These are phyloP conservation scores for Rhizopogon vulgaris DNA, from an alignment of 768 basidiomycete genomes.

Conservation along the genomic window DNA sequence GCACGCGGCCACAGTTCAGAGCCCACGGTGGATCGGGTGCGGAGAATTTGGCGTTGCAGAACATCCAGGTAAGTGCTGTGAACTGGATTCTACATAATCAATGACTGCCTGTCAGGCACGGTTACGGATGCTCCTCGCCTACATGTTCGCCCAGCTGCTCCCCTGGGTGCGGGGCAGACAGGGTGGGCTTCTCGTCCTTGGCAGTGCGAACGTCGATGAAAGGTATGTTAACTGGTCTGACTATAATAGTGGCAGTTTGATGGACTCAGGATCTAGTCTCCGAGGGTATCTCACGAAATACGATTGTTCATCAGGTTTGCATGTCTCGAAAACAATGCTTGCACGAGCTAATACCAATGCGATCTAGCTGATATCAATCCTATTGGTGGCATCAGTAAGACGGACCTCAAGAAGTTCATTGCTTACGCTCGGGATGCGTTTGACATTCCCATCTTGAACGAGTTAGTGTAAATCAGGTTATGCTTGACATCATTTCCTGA, in stretches of 20 bases:
- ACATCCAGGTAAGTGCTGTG: slow-evolving; percentile 66
- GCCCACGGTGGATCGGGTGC: slow-evolving; percentile 80
- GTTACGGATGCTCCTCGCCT: slow-evolving; percentile 89
- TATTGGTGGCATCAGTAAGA: slow-evolving; percentile 97
- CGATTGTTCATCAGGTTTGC: slow-evolving; percentile 83
- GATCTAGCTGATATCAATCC: slow-evolving; percentile 89
- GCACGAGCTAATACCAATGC: slow-evolving; percentile 8
- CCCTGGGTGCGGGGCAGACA: slow-evolving; percentile 83
- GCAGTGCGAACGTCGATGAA: slow-evolving; percentile 97
- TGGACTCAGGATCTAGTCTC: slow-evolving; percentile 43
- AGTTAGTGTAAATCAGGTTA: slow-evolving; percentile 39
- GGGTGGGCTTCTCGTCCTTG: slow-evolving; percentile 91
- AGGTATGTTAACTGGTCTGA: slow-evolving; percentile 42
- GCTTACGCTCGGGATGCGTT: slow-evolving; percentile 74
- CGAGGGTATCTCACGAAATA: slow-evolving; percentile 98
- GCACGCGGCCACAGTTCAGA: slow-evolving; percentile 65
- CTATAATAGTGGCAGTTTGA: not conserved
- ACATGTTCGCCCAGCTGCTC: slow-evolving; percentile 90
- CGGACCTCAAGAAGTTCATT: slow-evolving; percentile 94
- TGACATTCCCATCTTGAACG: slow-evolving; percentile 75
- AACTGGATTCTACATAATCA: not conserved
- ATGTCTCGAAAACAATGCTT: not conserved
- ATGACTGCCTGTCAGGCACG: slow-evolving; percentile 52
- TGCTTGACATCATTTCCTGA: slow-evolving; percentile 1
- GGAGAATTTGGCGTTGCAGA: slow-evolving; percentile 95